A percentile compares a stretch with the other conserved stretches of the same genome.
Conservation (phyloP, 1,284 basidiomycete species). For the Microbotryum scabiosae region DNA sequence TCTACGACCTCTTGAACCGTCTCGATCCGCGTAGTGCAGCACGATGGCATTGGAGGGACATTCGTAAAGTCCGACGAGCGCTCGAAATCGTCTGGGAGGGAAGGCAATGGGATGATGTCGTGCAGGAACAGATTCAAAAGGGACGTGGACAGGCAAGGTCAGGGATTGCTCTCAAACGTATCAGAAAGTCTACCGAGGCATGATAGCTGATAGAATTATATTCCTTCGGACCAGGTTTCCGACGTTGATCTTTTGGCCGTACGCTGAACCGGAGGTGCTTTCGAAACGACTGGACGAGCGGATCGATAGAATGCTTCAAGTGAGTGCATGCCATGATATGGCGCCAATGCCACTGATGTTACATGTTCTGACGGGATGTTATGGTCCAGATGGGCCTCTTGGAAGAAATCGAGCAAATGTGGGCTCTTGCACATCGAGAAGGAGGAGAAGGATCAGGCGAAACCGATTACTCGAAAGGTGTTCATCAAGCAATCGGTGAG, state of each 20-base stretch:
- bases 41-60: slow-evolving; percentile 93
- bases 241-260: slow-evolving; percentile 86
- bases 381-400: slow-evolving; percentile 77
- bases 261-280: slow-evolving; percentile 60
- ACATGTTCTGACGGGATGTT: no score
- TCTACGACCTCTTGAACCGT: slow-evolving; percentile 59
- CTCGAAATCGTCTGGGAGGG: slow-evolving; percentile 71
- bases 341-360: no score
- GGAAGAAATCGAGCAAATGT: slow-evolving; percentile 60
- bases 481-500: slow-evolving; percentile 89
- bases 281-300: slow-evolving; percentile 64
- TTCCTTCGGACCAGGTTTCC: slow-evolving; percentile 53
- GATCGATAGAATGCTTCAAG: slow-evolving; percentile 83
- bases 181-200: slow-evolving; percentile 33
- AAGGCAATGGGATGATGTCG: slow-evolving; percentile 58
- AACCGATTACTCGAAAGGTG: slow-evolving; percentile 64
- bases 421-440: slow-evolving; percentile 37
- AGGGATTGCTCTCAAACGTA: slow-evolving; percentile 4
- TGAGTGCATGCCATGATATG: slow-evolving; percentile 38
- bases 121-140: slow-evolving; percentile 52
- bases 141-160: slow-evolving; percentile 46
- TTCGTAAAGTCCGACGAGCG: slow-evolving; percentile 76
- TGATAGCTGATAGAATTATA: slow-evolving; percentile 14
- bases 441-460: slow-evolving; percentile 10
- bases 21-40: slow-evolving; percentile 69